Base-by-base conservation (phyloP, 345 rosid species). In the Balakata baccata region DNA sequence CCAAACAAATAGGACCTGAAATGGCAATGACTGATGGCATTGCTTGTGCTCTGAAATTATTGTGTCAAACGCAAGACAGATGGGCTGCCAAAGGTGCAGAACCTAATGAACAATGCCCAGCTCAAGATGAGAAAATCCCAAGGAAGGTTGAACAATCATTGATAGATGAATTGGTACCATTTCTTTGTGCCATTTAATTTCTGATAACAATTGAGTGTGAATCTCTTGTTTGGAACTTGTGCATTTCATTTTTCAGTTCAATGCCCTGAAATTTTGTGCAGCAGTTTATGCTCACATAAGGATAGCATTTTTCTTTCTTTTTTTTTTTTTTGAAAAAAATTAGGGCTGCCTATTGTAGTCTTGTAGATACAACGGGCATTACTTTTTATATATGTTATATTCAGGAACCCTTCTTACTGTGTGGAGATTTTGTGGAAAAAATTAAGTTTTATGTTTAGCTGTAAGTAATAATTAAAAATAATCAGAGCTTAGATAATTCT, bases 31-130 rank as follows among this genome's bases (percentile, higher is more conserved):
- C 46, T 34, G 67, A 80, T 75, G 72, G 60, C 69, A 65, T 85
- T 81, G 74, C 82, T 66, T 82, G 87, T 63, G 80, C 85, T 68
- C 56, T 88, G 70, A 79, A 82, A 80, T 76, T 79, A 20, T 71
- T 54, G 17, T 84, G 83, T 70, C 60, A 22, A 38, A 74, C 73
- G 65, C 85, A 61, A 85, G 80, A 67, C 46, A 69, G 34, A 68
- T 69, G 68, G 81, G 45, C 45, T 34, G 70, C 70, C 51, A 83
- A 80, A 69, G 67, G 58, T 50, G 34, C 54, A 47, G 75, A 79
- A 22, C 57, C 65, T 22, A 64, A 65, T 67, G 85, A 83, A 53
- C 89, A 85, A 57, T 89, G 87, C 78, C 89, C 88, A 5, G 79
- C 77, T 69, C 73, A 66, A 74, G 80, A 73, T 77, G 80, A 69